phyloP scores from a whole-genome alignment of 768 basidiomycete species.

The Cubamyces sp. region DNA sequence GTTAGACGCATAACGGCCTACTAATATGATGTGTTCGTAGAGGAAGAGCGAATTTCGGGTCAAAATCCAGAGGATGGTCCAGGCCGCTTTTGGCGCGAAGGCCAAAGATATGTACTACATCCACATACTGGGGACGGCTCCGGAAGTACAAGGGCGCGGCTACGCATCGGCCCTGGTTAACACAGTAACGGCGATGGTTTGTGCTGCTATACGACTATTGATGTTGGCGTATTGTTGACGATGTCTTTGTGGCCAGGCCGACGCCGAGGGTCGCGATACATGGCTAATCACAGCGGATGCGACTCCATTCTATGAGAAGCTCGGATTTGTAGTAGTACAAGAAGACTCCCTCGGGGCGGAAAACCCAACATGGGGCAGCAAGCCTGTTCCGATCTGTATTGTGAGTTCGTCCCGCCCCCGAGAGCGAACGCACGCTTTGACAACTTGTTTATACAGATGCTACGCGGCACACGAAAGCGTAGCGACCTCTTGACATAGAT shows the following conservation, averaged over 20 bases:
- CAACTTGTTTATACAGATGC: no score
- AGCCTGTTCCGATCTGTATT: neutral
- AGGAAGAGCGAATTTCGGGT: no score
- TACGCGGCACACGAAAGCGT: no score
- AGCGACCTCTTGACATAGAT: no score
- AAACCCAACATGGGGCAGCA: conserved; percentile 22
- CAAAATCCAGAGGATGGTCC: no score
- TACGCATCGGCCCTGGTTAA: conserved; percentile 23
- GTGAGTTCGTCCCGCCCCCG: neutral
- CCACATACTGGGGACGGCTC: conserved; percentile 10
- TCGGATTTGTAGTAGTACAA: conserved; percentile 15
- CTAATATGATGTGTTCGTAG: no score
- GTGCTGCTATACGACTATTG: neutral
- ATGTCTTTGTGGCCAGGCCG: conserved; percentile 11
- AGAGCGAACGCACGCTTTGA: no score
- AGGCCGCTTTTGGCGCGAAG: no score
- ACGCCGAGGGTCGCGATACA: conserved; percentile 12
- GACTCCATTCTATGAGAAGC: conserved; percentile 21
- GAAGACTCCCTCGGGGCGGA: conserved; percentile 9
- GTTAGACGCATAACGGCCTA: no score
- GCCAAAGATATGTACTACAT: conserved; percentile 18
- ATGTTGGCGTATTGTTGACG: neutral
- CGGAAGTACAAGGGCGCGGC: conserved; percentile 21
- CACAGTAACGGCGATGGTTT: conserved; percentile 5
- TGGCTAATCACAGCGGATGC: conserved; percentile 26